Evolutionary conservation across 257 asterid species (phyloP).

Genomic region (Thymus mandschuricus): DNA sequence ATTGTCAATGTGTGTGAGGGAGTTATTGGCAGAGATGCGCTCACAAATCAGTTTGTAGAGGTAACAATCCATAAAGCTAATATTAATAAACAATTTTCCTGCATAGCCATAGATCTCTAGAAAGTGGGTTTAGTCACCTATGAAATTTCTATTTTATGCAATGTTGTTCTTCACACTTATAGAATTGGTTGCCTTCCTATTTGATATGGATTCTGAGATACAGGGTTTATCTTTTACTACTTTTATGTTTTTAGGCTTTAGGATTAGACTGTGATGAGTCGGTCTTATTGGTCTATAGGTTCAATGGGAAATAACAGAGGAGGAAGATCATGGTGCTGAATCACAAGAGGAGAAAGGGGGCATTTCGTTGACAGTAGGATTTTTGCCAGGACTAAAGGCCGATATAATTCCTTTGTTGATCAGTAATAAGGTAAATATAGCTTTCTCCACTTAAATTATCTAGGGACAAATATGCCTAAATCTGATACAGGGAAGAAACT

Average conservation of each 20-base stretch:
- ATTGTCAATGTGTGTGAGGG: constrained; percentile 60
- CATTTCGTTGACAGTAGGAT: constrained; percentile 68
- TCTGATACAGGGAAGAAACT: constrained; percentile 6
- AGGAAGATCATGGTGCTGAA: constrained; percentile 33
- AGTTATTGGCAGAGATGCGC: constrained; percentile 65
- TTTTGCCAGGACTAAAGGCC: constrained; percentile 68
- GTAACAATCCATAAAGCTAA: constrained; percentile 34
- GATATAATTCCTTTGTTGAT: constrained; percentile 49
- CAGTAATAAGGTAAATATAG: constrained; percentile 38
- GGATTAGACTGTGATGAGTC: constrained; percentile 26
- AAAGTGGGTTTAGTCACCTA: not conserved
- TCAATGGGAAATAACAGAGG: constrained; percentile 61
- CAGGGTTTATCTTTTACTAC: not conserved
- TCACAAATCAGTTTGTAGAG: constrained; percentile 60
- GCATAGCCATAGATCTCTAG: constrained; percentile 15
- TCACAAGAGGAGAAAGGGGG: constrained; percentile 37
- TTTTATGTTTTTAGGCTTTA: not conserved
- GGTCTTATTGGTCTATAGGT: constrained; percentile 43
- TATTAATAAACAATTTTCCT: not conserved
- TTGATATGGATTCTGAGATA: not conserved
- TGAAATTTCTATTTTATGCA: not conserved
- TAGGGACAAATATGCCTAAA: constrained; percentile 1
- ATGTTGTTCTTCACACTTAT: constrained; percentile 16
- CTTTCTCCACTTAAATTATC: constrained; percentile 22
- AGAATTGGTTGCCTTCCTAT: not conserved